Base-by-base conservation (phyloP, 1,139 yeast genomes). In the Scheffersomyces parashehatae region DNA sequence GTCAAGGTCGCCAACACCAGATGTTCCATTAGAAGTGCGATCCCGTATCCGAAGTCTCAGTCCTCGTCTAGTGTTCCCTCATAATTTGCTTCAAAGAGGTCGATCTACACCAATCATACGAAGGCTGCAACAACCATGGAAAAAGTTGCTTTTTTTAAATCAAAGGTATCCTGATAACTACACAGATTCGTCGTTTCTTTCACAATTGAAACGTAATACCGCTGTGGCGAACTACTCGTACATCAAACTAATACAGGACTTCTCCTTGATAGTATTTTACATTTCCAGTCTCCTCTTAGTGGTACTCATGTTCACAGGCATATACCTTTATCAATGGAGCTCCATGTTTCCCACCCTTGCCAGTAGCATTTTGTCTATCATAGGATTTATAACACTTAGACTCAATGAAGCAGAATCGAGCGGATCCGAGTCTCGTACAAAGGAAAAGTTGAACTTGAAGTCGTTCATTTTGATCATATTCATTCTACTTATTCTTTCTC, bases 91-190 rank as follows among this genome's bases (percentile, higher is more conserved):
- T 6, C 11, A n/a, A 8, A 28, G 26, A 6, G 14, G 11, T 4
- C 41, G 24, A 3, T 29, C 13, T 14, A 14, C 29, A 4, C 32
- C 43, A 8, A 26, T 40, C 14, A 33, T 39, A 10, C 30, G 44
- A 15, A 26, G 28, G n/a, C 39, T 31, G 29, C 48, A 48, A 16
- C 51, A 55, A 1, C 69, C 75, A 12, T 91, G 98, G 98, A 77
- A 85, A 54, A 88, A 95, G 58, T 77, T 90, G 37, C 75, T 93
- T n/a, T 93, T 96, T 84, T 77, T 87, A 36, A 77, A 79, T 47
- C 97, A 91, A 59, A 88, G 88, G 11, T 91, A 83, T 58, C 96
- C 96, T 0, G 99, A 93, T 62, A 93, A 90, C 63, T 88, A 88
- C 65, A 93, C 96, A 2, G 95, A 90, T 58, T 66, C 69, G 8